Conservation (phyloP, 2,329 filamentous ascomycete genomes). For the Trichophyton schoenleinii region DNA sequence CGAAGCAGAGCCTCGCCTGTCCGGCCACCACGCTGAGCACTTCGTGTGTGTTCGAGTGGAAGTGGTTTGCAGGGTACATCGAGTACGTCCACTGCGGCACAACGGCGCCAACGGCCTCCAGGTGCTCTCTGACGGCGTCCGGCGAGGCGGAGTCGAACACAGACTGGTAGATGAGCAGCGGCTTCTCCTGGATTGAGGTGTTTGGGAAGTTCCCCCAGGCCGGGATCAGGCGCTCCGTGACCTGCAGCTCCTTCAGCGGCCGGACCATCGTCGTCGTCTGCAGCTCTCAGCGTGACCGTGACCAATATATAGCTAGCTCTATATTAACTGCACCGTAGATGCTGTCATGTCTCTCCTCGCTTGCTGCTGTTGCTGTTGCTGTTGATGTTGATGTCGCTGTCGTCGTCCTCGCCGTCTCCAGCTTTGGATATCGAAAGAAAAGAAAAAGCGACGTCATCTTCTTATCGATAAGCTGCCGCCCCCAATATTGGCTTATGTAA, state of each 20-base stretch:
- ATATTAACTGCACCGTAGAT: too few relatives aligned
- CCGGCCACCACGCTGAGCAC: slow-evolving; percentile 50
- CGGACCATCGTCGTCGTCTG: background rate
- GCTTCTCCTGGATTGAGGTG: slow-evolving; percentile 50
- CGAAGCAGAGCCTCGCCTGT: slow-evolving; percentile 51
- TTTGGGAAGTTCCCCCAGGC: slow-evolving; percentile 48
- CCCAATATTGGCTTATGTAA: background rate
- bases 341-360: too few relatives aligned
- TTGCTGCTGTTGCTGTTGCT: too few relatives aligned
- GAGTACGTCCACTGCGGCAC: slow-evolving; percentile 55
- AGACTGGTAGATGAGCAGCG: slow-evolving; percentile 53
- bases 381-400: too few relatives aligned
- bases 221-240: slow-evolving; percentile 50
- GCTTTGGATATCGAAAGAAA: too few relatives aligned
- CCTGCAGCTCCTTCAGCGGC: slow-evolving; percentile 33
- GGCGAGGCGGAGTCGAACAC: slow-evolving; percentile 40
- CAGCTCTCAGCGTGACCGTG: too few relatives aligned
- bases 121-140: slow-evolving; percentile 44
- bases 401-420: too few relatives aligned
- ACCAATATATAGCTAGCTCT: too few relatives aligned
- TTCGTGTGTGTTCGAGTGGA: slow-evolving; percentile 56
- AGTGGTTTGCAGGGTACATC: slow-evolving; percentile 56
- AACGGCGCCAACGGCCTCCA: slow-evolving; percentile 43
- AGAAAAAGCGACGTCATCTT: background rate
- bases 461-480: slow-evolving; percentile 2